A percentile compares a stretch with the other conserved stretches of the same genome.
These are phyloP conservation scores for Huntiella savannae DNA, from an alignment of 2,329 filamentous ascomycete genomes.

Conservation along the genomic window DNA sequence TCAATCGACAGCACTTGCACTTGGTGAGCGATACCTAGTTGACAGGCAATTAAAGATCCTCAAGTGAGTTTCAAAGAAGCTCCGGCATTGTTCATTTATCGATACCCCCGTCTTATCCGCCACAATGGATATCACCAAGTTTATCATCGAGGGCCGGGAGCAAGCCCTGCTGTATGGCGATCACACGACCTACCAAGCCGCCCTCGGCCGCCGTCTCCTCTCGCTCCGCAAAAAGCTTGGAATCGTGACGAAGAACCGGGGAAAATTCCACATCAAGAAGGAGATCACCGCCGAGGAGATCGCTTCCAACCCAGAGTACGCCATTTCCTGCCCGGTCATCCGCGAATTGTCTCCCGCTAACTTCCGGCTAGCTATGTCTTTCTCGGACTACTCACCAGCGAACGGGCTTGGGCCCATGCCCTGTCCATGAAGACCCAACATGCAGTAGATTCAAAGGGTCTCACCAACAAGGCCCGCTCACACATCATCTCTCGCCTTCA, in stretches of 20 bases:
- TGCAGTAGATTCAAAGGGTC: slow-evolving; percentile 58
- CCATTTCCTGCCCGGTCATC: neutral
- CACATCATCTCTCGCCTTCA: slow-evolving; percentile 77
- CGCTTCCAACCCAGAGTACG: slow-evolving; percentile 56
- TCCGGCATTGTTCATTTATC: too few species aligned
- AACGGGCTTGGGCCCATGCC: slow-evolving; percentile 86
- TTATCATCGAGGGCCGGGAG: slow-evolving; percentile 61
- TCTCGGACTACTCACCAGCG: slow-evolving; percentile 67
- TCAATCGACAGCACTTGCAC: too few species aligned
- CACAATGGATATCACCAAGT: slow-evolving; percentile 76
- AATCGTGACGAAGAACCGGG: slow-evolving; percentile 64
- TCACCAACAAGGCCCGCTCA: slow-evolving; percentile 59
- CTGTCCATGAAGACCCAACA: slow-evolving; percentile 84
- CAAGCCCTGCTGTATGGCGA: slow-evolving; percentile 74
- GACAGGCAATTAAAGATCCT: too few species aligned
- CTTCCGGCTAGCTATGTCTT: slow-evolving; percentile 42
- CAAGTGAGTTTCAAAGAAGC: too few species aligned
- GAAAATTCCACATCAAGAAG: slow-evolving; percentile 60
- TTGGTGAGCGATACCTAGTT: too few species aligned
- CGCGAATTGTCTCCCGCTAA: neutral
- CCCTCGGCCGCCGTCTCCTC: slow-evolving; percentile 63
- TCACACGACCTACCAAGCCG: slow-evolving; percentile 66
- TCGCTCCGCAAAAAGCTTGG: slow-evolving; percentile 72
- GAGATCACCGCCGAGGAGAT: slow-evolving; percentile 58
- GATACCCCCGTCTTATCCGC: too few species aligned